Base-by-base conservation (phyloP, 1,284 basidiomycete species). In the Cerioporus squamosus region DNA sequence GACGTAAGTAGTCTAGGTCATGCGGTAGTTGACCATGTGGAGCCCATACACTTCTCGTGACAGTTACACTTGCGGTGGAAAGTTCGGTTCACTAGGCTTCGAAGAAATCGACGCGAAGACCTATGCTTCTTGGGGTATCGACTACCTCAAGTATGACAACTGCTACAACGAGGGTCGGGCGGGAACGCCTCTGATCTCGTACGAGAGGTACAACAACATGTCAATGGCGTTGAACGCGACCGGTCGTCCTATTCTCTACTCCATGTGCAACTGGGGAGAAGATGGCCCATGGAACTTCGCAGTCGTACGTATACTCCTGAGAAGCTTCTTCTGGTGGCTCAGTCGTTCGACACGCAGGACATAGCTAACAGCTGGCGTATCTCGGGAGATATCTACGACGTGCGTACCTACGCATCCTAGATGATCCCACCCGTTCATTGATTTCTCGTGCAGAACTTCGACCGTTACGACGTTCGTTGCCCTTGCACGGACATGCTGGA, bases 181-280 rank as follows among this genome's bases (percentile, higher is more conserved):
- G 1, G 78, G 79, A 6, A 79, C 76, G 0, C 76, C 76, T 7
- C 61, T 67, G 26, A 69, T 80, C 36, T 79, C 79, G 0, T 76
- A 72, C 48, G 68, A 74, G 26, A 74, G 80, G n/a, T 82, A 77
- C 63, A 72, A 73, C 44, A 73, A 72, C 53, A 84, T 83, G 81
- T 74, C 73, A 2, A 65, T 72, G 6, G 81, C 81, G 0, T 67
- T 84, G n/a, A 75, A 77, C 54, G 75, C 74, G 1, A 81, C 80
- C 0, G 79, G 79, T 0, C 72, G 78, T n/a, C 75, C 77, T 2
- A 80, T 81, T 46, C 64, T 82, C 20, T 81, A 80, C 61, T 77
- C 78, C 7, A 74, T 81, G 72, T 81, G 80, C 63, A 78, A 80
- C 59, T 81, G 79, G 79, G 77, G 77, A 43, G 76, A 78, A 56